These are phyloP conservation scores for Cynara cardunculus DNA, from an alignment of 129 eudicot genomes.

Conservation along the genomic window DNA sequence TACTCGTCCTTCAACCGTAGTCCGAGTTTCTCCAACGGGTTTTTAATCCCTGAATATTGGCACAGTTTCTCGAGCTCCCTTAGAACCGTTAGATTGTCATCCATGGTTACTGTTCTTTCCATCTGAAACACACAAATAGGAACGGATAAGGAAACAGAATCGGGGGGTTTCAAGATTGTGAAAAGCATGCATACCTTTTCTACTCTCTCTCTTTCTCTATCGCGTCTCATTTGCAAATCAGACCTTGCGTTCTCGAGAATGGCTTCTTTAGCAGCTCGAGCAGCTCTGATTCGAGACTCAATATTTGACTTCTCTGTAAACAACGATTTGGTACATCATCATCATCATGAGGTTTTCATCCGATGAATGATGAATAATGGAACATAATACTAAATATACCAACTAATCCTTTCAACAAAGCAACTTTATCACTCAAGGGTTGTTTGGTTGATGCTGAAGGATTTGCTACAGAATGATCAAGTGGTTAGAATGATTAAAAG, in stretches of 20 bases:
- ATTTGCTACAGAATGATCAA: no score
- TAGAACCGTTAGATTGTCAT: conserved; percentile 25
- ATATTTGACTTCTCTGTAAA: conserved; percentile 31
- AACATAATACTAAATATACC: no score
- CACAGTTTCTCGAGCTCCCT: conserved; percentile 37
- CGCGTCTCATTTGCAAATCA: conserved; percentile 34
- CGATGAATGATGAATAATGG: no score
- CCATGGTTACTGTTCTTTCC: conserved; percentile 33
- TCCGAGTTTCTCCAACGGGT: conserved; percentile 29
- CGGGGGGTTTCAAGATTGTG: background rate
- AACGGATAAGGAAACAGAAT: background rate
- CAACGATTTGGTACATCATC: background rate
- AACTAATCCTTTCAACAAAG: no score
- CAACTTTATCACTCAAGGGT: no score
- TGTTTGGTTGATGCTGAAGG: background rate
- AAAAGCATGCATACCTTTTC: conserved; percentile 28
- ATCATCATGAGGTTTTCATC: no score
- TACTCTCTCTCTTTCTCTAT: conserved; percentile 30
- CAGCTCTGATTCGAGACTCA: conserved; percentile 36
- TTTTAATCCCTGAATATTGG: conserved; percentile 26
- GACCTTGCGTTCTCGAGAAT: conserved; percentile 30
- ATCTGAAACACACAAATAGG: conserved; percentile 20
- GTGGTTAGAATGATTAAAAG: background rate
- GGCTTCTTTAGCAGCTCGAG: conserved; percentile 42
- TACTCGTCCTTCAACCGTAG: conserved; percentile 30